Percentiles rank a stretch among this genome's conserved stretches.
Conservation (phyloP, 768 basidiomycete genomes). For the Lanmaoa pseudosensibilis region DNA sequence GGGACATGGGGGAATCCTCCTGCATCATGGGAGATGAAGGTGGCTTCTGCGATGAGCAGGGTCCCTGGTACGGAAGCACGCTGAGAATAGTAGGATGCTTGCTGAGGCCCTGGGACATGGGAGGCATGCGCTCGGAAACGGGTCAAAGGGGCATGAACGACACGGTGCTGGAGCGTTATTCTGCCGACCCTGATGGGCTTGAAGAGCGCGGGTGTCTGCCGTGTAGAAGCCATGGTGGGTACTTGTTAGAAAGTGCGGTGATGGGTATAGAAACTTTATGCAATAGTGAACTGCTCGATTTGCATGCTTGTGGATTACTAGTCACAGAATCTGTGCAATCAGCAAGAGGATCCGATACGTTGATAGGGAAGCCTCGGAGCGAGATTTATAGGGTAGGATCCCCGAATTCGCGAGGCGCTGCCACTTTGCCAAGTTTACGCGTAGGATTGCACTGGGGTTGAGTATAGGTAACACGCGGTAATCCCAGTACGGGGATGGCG, state of each 20-base stretch:
- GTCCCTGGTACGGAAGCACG: conserved; percentile 49
- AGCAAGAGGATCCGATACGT: too few species aligned
- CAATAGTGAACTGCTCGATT: not conserved
- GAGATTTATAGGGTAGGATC: not conserved
- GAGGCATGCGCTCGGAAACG: conserved; percentile 38
- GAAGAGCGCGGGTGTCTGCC: conserved; percentile 37
- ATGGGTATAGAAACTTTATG: not conserved
- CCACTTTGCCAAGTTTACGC: too few species aligned
- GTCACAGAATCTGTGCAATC: not conserved
- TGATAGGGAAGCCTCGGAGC: not conserved
- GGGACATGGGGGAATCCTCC: conserved; percentile 53
- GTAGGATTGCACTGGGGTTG: too few species aligned
- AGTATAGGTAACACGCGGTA: too few species aligned
- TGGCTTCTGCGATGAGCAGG: conserved; percentile 58
- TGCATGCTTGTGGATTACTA: not conserved
- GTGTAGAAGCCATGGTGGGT: not conserved
- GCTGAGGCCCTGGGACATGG: conserved; percentile 40
- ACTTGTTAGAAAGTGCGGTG: not conserved
- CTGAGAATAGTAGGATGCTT: conserved; percentile 50
- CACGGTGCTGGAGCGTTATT: conserved; percentile 45
- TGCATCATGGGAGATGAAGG: conserved; percentile 48
- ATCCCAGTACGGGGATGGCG: too few species aligned
- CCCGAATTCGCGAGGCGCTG: too few species aligned
- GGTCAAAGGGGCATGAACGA: conserved; percentile 56
- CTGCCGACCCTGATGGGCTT: conserved; percentile 46